Evolutionary conservation across 1,284 basidiomycete species (phyloP).

Genomic region (Hemileccinum hortonii): DNA sequence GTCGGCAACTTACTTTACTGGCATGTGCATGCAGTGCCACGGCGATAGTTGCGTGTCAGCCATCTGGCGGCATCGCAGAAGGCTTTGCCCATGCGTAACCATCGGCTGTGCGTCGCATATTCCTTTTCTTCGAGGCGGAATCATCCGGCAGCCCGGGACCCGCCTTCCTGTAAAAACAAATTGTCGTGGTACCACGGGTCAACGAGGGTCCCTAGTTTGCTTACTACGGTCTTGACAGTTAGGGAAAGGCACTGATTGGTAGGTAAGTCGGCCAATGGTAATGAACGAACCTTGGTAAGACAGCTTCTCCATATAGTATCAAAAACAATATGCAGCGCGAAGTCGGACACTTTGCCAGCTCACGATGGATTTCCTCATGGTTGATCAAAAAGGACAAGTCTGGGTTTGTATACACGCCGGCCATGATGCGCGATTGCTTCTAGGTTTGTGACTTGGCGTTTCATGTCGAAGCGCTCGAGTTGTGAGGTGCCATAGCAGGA

Average conservation of each 20-base stretch:
- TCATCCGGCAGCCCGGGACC: not conserved
- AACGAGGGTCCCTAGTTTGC: not conserved
- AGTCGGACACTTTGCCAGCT: too few relatives aligned
- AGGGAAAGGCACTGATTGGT: not conserved
- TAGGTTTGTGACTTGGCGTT: conserved; percentile 11
- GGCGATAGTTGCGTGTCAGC: not conserved
- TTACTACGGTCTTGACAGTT: not conserved
- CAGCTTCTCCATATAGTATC: too few relatives aligned
- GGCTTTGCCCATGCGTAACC: not conserved
- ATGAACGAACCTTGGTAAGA: not conserved
- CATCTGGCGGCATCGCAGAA: not conserved
- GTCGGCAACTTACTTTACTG: not conserved
- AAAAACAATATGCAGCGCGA: too few relatives aligned
- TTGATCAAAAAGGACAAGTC: not conserved
- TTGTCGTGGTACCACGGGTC: not conserved
- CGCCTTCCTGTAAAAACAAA: not conserved
- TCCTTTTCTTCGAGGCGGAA: not conserved
- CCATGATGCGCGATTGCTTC: not conserved
- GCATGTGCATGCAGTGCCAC: not conserved
- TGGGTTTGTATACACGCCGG: not conserved
- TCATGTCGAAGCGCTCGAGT: conserved; percentile 7
- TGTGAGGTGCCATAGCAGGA: not conserved
- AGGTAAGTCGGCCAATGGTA: not conserved
- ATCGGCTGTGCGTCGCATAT: not conserved
- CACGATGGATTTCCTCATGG: not conserved